These are phyloP conservation scores for Pyrenophora teres DNA, from an alignment of 2,329 filamentous ascomycete species.

Conservation along the genomic window DNA sequence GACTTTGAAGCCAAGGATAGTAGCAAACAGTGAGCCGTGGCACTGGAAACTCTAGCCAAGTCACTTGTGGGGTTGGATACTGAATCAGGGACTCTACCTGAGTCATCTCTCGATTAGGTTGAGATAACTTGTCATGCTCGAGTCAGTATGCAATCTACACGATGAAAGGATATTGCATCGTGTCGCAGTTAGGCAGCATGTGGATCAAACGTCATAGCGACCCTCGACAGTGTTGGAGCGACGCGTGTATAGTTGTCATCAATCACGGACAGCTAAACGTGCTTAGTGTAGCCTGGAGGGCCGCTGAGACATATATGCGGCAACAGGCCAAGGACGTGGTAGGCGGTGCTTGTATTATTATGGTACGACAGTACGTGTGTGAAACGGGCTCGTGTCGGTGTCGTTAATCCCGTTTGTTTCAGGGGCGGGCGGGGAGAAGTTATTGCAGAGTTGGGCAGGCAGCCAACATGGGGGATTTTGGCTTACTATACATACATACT, in stretches of 20 bases:
- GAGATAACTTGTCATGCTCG: no score
- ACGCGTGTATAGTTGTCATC: background rate
- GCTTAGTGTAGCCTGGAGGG: background rate
- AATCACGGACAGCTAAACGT: slow-evolving; percentile 1
- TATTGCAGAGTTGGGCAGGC: background rate
- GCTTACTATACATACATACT: background rate
- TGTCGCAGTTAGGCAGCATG: background rate
- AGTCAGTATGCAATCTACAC: no score
- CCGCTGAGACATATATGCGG: slow-evolving; percentile 15
- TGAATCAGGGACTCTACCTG: no score
- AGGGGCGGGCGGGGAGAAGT: slow-evolving; percentile 4
- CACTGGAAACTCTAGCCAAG: no score
- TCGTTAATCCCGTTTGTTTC: slow-evolving; percentile 28
- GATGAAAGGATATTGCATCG: no score
- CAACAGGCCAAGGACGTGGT: slow-evolving; percentile 3
- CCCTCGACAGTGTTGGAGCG: background rate
- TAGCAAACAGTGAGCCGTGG: no score
- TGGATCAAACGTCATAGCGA: slow-evolving; percentile 7
- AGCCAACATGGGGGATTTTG: background rate
- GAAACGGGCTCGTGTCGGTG: slow-evolving; percentile 26
- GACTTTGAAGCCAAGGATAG: no score
- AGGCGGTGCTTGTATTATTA: slow-evolving; percentile 1
- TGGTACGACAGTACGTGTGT: slow-evolving; percentile 17
- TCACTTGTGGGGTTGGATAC: no score
- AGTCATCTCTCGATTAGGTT: no score